These are phyloP conservation scores for Narthecium ossifragum DNA, from an alignment of 106 monocot genomes.

Conservation along the genomic window DNA sequence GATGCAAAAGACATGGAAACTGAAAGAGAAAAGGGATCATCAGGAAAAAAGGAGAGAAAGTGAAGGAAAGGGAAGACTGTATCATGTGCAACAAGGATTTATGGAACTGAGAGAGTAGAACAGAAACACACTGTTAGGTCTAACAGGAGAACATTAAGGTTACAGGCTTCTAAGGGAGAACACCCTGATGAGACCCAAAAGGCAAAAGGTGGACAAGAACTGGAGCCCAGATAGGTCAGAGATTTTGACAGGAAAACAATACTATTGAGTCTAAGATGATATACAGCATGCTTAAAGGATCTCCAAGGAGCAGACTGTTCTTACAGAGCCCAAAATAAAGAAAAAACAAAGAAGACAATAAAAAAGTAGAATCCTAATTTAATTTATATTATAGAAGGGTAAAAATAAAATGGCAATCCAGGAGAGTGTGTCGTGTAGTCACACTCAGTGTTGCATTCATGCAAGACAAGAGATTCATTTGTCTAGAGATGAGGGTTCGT, in stretches of 20 bases:
- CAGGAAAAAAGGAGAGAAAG: too few relatives aligned
- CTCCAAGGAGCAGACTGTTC: background rate
- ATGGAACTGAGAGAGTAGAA: too few relatives aligned
- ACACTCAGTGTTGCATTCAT: slow-evolving; percentile 40
- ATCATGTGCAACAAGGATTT: too few relatives aligned
- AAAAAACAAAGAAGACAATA: slow-evolving; percentile 6
- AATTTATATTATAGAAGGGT: too few relatives aligned
- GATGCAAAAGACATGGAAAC: too few relatives aligned
- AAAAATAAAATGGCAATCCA: slow-evolving; percentile 8
- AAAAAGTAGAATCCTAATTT: slow-evolving; percentile 15
- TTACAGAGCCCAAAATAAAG: background rate
- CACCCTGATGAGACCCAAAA: too few relatives aligned
- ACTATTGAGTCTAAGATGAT: background rate
- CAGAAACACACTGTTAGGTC: too few relatives aligned
- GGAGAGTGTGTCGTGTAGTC: slow-evolving; percentile 29
- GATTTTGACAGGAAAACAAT: background rate
- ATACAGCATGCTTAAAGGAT: slow-evolving; percentile 1
- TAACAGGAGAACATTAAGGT: too few relatives aligned
- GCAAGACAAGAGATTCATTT: slow-evolving; percentile 38
- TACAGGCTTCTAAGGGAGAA: too few relatives aligned
- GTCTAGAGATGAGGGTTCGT: slow-evolving; percentile 23
- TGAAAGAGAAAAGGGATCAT: too few relatives aligned
- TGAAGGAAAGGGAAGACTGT: too few relatives aligned
- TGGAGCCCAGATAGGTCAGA: background rate
- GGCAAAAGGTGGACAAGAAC: background rate